Evolutionary conservation across 495 filamentous ascomycete genomes (phyloP).

Genomic region (Aspergillus bridgeri): DNA sequence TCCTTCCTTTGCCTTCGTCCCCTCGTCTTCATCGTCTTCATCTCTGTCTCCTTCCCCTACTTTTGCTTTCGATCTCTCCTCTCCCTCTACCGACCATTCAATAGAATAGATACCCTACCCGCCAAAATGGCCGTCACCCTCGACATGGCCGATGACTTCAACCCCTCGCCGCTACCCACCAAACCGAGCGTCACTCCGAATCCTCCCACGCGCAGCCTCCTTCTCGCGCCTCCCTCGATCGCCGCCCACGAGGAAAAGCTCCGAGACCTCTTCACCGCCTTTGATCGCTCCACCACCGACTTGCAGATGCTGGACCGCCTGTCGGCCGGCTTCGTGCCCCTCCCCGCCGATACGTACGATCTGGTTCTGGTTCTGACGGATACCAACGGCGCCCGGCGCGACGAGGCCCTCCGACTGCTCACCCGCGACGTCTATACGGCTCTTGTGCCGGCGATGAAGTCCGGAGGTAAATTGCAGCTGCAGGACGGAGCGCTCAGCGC

Average conservation of each 20-base stretch:
- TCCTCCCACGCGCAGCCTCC: slow-evolving; percentile 49
- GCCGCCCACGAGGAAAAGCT: slow-evolving; percentile 63
- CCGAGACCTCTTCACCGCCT: slow-evolving; percentile 52
- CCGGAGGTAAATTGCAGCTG: slow-evolving; percentile 63
- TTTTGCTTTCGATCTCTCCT: background rate
- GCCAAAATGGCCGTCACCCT: slow-evolving; percentile 1
- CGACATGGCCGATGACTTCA: background rate
- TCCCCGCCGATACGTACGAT: slow-evolving; percentile 78
- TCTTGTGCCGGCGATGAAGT: slow-evolving; percentile 65
- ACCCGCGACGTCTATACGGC: slow-evolving; percentile 63
- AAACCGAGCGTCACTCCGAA: background rate
- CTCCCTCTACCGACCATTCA: background rate
- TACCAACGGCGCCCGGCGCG: slow-evolving; percentile 55
- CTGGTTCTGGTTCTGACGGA: slow-evolving; percentile 80
- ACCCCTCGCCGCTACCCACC: background rate
- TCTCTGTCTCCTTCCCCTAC: background rate
- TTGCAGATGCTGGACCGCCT: slow-evolving; percentile 98
- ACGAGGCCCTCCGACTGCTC: slow-evolving; percentile 60
- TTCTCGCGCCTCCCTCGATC: slow-evolving; percentile 72
- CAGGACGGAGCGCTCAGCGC: slow-evolving; percentile 62
- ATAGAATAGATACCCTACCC: background rate
- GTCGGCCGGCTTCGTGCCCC: slow-evolving; percentile 71
- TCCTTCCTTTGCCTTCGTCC: background rate
- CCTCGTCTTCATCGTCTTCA: background rate
- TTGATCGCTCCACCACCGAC: slow-evolving; percentile 73